Conservation (phyloP, 2,329 filamentous ascomycete species). For the Fusarium musae region DNA sequence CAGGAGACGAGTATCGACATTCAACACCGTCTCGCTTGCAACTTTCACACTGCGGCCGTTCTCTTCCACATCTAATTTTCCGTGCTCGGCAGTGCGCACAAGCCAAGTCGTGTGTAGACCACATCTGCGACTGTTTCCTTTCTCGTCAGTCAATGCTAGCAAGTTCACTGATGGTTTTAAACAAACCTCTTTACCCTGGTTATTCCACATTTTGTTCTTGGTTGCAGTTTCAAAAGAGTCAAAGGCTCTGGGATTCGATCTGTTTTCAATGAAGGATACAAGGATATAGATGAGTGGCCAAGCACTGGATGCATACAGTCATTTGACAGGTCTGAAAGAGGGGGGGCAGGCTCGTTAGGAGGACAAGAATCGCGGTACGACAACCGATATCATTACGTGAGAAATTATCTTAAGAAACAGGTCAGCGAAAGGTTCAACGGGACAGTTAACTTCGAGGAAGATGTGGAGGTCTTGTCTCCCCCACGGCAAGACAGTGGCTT, state of each 20-base stretch:
- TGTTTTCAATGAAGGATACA: not conserved
- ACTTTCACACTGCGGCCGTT: conserved; percentile 45
- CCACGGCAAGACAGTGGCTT: conserved; percentile 36
- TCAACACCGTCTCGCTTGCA: conserved; percentile 46
- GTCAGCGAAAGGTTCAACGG: not conserved
- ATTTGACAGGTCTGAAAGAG: not conserved
- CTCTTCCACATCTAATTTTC: conserved; percentile 44
- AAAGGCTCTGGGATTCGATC: not conserved
- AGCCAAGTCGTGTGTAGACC: conserved; percentile 45
- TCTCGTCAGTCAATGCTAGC: conserved; percentile 18
- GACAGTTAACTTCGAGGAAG: not conserved
- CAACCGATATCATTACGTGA: conserved; percentile 33
- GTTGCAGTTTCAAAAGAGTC: not conserved
- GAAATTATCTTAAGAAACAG: conserved; percentile 24
- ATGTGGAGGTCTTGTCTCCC: conserved; percentile 8
- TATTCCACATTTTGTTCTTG: conserved; percentile 40
- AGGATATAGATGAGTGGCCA: conserved; percentile 9
- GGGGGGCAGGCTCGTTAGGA: conserved; percentile 18
- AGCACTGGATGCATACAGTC: not conserved
- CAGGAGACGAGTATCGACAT: conserved; percentile 44
- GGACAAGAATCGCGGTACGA: conserved; percentile 24
- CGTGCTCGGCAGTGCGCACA: conserved; percentile 44
- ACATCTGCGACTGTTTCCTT: conserved; percentile 41
- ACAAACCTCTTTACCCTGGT: conserved; percentile 43
- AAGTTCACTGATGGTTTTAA: not conserved